Base-by-base conservation (phyloP, 2,329 filamentous ascomycete genomes). In the Metarhizium brunneum region DNA sequence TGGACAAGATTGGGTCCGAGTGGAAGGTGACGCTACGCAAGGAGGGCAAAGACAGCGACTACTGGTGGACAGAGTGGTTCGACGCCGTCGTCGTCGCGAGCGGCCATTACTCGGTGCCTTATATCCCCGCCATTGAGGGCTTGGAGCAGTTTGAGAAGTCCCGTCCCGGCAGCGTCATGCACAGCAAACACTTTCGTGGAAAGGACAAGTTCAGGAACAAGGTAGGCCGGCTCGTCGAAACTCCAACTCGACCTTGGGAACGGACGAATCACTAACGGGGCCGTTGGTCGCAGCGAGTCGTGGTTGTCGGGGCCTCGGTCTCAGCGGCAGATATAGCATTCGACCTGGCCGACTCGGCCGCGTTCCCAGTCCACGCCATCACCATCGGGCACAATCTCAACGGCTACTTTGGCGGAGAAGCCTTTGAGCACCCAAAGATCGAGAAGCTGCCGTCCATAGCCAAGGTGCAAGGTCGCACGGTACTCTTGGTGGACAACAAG, bases 271-370 rank as follows among this genome's bases (percentile, higher is more conserved):
- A 36, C 35, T 36, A 36, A 36, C 35, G 13, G 13, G 35, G 1
- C 35, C 35, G 35, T 36, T 36, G 8, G 8, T 13, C 7, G 8
- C 42, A 84, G 80, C 75, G 71, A 57, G 79, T 86, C 0, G 71
- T 87, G 0, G 76, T 84, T 0, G 81, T 87, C 1, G 84, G 84
- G 3, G 83, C 81, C 1, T 85, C 81, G 0, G 83, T 86, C 3
- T 87, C 83, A 0, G 83, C 80, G 0, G 78, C 81, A 32, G 85
- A 87, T 61, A 84, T 84, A 13, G 75, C 79, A 2, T 75, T 78
- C 55, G 78, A 81, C 53, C 69, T 84, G 2, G 66, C 76, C 14
- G 69, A 71, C 13, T 68, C 72, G 0, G 76, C 76, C 0, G 63
- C 75, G 47, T 61, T 67, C 0, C 81, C 80, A 0, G 69, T 84